Conservation (phyloP, 148 eudicot species). For the Cornus florida region DNA sequence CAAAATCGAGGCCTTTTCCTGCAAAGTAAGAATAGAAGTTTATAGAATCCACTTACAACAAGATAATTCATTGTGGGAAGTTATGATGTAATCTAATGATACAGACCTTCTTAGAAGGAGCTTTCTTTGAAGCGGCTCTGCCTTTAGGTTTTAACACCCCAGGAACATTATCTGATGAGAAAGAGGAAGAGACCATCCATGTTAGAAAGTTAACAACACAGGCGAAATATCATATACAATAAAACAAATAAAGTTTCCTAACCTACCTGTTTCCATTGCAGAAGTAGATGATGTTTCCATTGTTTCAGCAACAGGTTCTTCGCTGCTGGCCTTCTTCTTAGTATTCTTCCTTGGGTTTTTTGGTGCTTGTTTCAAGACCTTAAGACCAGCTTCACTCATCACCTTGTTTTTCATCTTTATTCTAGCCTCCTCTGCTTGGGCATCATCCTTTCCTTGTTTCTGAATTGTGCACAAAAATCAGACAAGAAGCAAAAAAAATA, state of each 20-base stretch:
- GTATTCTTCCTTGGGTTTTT: slow-evolving; percentile 49
- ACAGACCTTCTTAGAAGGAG: slow-evolving; percentile 56
- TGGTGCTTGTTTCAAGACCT: slow-evolving; percentile 27
- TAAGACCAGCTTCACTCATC: slow-evolving; percentile 30
- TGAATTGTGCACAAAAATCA: slow-evolving; percentile 21
- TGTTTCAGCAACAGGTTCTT: slow-evolving; percentile 40
- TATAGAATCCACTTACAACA: background rate
- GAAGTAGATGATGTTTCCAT: slow-evolving; percentile 24
- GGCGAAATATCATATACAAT: background rate
- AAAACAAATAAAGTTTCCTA: background rate
- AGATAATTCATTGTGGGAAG: background rate
- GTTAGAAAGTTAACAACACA: background rate
- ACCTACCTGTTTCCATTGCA: slow-evolving; percentile 57
- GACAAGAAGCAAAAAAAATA: background rate
- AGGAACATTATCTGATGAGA: slow-evolving; percentile 33
- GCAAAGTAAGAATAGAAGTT: slow-evolving; percentile 1
- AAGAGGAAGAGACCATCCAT: background rate
- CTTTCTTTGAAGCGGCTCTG: slow-evolving; percentile 65
- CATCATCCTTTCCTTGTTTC: slow-evolving; percentile 62
- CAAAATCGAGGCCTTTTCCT: slow-evolving; percentile 36
- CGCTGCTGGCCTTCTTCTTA: slow-evolving; percentile 44
- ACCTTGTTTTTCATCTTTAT: slow-evolving; percentile 1
- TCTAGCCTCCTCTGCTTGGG: slow-evolving; percentile 29
- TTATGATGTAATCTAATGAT: background rate
- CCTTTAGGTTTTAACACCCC: slow-evolving; percentile 57